A percentile compares a stretch with the other conserved stretches of the same genome.
Conservation (phyloP, 2,329 filamentous ascomycete genomes). For the Fusarium domesticum region DNA sequence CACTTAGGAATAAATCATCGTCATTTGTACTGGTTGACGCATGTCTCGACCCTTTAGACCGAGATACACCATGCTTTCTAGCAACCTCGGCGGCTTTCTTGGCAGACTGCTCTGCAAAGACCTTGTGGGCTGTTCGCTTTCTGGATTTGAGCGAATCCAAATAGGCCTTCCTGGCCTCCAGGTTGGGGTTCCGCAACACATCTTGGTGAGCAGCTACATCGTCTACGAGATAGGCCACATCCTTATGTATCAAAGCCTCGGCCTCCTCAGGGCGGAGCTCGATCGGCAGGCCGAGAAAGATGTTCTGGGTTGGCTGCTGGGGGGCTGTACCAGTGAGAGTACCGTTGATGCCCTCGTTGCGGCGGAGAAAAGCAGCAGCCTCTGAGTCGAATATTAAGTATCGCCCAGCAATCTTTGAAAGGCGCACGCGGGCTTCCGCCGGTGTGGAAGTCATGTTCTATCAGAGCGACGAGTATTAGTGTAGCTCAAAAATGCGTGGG, state of each 20-base stretch:
- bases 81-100: slow-evolving; percentile 34
- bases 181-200: slow-evolving; percentile 56
- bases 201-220: slow-evolving; percentile 68
- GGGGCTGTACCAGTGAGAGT: slow-evolving; percentile 84
- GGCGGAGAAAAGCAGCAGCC: slow-evolving; percentile 72
- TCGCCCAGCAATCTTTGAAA: slow-evolving; percentile 74
- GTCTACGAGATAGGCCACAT: slow-evolving; percentile 75
- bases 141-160: slow-evolving; percentile 52
- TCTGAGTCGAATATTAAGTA: slow-evolving; percentile 90
- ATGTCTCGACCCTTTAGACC: slow-evolving; percentile 1
- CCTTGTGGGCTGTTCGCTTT: slow-evolving; percentile 42
- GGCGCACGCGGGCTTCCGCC: slow-evolving; percentile 57
- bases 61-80: slow-evolving; percentile 15
- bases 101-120: slow-evolving; percentile 39
- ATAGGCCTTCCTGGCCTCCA: slow-evolving; percentile 60
- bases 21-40: slow-evolving; percentile 11
- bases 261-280: slow-evolving; percentile 92
- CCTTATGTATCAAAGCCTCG: slow-evolving; percentile 72
- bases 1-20: slow-evolving; percentile 19
- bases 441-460: slow-evolving; percentile 22
- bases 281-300: slow-evolving; percentile 84
- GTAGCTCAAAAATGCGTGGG: slow-evolving; percentile 4
- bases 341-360: slow-evolving; percentile 78
- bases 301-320: slow-evolving; percentile 90
- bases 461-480: slow-evolving; percentile 20